Conservation (phyloP, 768 basidiomycete genomes). For the Collybia sordida region DNA sequence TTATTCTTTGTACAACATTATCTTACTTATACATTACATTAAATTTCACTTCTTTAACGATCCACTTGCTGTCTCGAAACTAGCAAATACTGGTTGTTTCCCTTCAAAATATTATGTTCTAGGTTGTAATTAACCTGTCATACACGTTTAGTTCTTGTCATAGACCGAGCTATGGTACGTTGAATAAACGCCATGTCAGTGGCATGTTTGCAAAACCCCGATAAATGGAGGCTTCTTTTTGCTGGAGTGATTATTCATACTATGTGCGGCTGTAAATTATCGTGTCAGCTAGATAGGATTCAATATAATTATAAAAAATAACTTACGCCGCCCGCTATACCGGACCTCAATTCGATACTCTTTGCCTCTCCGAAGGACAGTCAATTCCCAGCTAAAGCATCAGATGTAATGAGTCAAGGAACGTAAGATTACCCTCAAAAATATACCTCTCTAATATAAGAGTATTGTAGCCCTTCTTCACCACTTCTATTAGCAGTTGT, state of each 20-base stretch:
- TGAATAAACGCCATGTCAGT: too few species aligned
- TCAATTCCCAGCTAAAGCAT: constrained; percentile 59
- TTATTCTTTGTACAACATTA: too few species aligned
- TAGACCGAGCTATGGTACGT: too few species aligned
- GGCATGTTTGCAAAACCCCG: constrained; percentile 45
- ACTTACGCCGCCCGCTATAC: constrained; percentile 64
- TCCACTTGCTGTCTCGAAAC: background rate
- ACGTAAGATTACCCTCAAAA: constrained; percentile 1
- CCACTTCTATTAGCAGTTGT: constrained; percentile 57
- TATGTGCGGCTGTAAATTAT: background rate
- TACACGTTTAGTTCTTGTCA: too few species aligned
- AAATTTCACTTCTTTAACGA: background rate
- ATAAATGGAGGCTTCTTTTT: constrained; percentile 64
- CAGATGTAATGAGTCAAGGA: constrained; percentile 5
- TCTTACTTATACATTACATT: too few species aligned
- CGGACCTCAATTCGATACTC: constrained; percentile 65
- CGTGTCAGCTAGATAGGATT: background rate
- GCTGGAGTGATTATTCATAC: constrained; percentile 22
- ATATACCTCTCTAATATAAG: constrained; percentile 67
- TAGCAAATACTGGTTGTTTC: background rate
- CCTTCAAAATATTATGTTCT: too few species aligned
- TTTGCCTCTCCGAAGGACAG: constrained; percentile 61
- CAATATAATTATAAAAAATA: background rate
- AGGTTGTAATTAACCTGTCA: too few species aligned
- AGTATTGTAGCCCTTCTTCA: constrained; percentile 58